Evolutionary conservation across 768 basidiomycete genomes (phyloP), one percentile per base, ranked within the genome.

Genomic region (Stropharia rugosoannulata): DNA sequence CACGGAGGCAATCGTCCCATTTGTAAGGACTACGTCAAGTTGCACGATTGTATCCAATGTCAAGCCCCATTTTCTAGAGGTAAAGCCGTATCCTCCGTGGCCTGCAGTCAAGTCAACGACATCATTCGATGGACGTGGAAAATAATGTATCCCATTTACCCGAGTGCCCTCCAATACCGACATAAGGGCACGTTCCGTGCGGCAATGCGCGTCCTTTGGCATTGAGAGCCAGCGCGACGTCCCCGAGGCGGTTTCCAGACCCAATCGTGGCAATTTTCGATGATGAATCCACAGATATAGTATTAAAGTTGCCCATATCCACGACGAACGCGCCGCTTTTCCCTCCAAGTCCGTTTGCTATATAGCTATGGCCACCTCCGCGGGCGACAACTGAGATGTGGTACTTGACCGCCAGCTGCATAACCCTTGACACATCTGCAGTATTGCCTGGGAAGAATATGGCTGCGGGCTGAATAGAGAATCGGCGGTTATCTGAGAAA

Each of bases 281-380:
- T 2, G 54, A 35, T 0, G 66, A 40, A 52, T 76, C 60, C 9
- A 78, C 69, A 1, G 61, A 59, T 22, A 78, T 64, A 8, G 59
- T 54, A 10, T 65, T 75, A 60, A 79, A 68, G 18, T 67, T 65
- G n/a, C 66, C 64, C 51, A 79, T 59, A 56, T 80, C 78, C 16
- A 80, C 63, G 32, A 80, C 73, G 4, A 80, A 57, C 1, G 70
- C 65, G 3, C 75, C 76, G 44, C 75, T 64, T 59, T 73, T 68
- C 5, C 76, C 76, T 11, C 76, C 75, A 1, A 77, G 66, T 2
- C 75, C 74, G 52, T 77, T 75, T 0, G 77, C 77, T 12, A 76
- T 70, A 54, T 79, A 80, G 59, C 75, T 76, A 56, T 79, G 77
- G 57, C 76, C 77, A 38, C 77, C 77, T 49, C 75, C 74, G 16